phyloP scores from a whole-genome alignment of 148 eudicot genomes.

The Vaccinium myrtillus region DNA sequence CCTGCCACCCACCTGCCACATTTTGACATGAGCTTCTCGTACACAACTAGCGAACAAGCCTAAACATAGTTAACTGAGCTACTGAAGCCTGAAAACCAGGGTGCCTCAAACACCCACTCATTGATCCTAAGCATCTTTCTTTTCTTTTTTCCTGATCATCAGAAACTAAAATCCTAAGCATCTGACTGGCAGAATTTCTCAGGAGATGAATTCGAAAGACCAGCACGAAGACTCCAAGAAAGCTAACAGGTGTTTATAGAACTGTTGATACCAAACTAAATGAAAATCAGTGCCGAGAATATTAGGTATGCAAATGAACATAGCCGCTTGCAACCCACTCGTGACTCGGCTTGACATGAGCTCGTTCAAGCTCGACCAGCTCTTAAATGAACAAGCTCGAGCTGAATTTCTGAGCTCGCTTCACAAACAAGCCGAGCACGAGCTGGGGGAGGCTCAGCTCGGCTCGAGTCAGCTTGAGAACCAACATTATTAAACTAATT shows the following conservation, averaged over 20 bases:
- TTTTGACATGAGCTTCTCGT: neutral
- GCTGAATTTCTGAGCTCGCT: too few species aligned
- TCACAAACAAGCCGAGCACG: neutral
- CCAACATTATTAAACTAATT: neutral
- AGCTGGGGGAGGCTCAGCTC: neutral
- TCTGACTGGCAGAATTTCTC: neutral
- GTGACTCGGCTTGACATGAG: neutral
- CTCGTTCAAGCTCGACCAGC: neutral
- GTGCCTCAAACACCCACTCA: too few species aligned
- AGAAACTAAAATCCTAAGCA: neutral
- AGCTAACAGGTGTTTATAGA: neutral
- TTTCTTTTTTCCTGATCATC: too few species aligned
- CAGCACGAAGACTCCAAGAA: neutral
- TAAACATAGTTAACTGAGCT: neutral
- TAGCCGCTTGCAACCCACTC: neutral
- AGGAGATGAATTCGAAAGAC: neutral
- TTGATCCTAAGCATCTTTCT: neutral
- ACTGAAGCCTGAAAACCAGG: too few species aligned
- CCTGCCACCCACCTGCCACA: neutral
- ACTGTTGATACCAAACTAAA: neutral
- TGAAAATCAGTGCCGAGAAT: neutral
- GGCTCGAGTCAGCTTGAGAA: neutral
- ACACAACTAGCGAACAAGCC: neutral
- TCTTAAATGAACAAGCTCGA: neutral
- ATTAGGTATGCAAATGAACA: too few species aligned